Conservation (phyloP, 495 filamentous ascomycete genomes). For the Penicillium pancosmium region DNA sequence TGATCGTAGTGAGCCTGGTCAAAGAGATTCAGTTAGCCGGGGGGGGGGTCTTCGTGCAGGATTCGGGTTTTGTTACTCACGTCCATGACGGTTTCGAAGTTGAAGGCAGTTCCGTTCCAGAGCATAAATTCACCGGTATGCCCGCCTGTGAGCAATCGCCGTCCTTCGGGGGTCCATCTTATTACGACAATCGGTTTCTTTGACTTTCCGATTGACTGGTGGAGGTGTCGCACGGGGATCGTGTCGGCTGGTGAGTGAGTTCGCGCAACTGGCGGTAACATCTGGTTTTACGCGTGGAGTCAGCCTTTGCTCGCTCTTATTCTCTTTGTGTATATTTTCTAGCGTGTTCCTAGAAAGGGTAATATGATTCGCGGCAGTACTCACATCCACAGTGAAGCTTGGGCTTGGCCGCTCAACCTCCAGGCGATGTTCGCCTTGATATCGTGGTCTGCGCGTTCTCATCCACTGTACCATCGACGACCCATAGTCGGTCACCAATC, state of each 20-base stretch:
- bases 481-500: conserved; percentile 92
- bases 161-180: conserved; percentile 94
- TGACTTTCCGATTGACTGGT: conserved; percentile 95
- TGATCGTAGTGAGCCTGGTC: conserved; percentile 77
- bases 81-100: conserved; percentile 99
- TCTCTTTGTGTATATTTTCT: too few species aligned
- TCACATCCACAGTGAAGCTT: conserved; percentile 87
- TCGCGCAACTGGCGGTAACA: conserved; percentile 82
- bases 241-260: conserved; percentile 73
- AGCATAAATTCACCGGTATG: conserved; percentile 97
- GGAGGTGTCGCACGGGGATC: conserved; percentile 85
- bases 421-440: conserved; percentile 64
- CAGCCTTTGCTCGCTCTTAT: conserved; percentile 2
- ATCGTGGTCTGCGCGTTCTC: conserved; percentile 78
- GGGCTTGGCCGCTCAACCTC: conserved; percentile 83
- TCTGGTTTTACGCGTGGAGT: conserved; percentile 52
- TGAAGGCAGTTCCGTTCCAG: conserved; percentile 98
- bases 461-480: conserved; percentile 92
- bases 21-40: neutral
- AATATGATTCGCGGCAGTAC: conserved; percentile 29
- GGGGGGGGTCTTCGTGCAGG: neutral
- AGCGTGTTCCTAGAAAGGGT: too few species aligned
- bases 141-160: conserved; percentile 85
- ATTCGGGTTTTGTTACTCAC: conserved; percentile 38
- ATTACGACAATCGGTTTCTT: conserved; percentile 98